A percentile compares a stretch with the other conserved stretches of the same genome.
These are phyloP conservation scores for Didymella pomorum DNA, from an alignment of 2,329 filamentous ascomycete species.

Conservation along the genomic window DNA sequence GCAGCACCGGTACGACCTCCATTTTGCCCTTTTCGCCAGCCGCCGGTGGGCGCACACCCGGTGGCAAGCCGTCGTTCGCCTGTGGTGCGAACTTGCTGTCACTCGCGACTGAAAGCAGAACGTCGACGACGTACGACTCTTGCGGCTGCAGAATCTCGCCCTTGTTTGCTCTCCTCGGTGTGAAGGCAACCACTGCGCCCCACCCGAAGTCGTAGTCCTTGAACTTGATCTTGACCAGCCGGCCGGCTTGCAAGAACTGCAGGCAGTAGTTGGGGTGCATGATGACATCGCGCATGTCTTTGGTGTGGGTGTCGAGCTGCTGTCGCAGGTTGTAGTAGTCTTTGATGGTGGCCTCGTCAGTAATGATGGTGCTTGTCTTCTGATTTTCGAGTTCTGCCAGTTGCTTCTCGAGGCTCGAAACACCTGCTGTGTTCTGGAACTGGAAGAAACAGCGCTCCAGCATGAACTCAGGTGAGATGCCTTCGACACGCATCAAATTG, in stretches of 20 bases:
- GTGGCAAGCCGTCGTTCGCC: slow-evolving; percentile 71
- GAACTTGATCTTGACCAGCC: slow-evolving; percentile 85
- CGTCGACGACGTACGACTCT: slow-evolving; percentile 82
- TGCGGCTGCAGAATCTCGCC: slow-evolving; percentile 74
- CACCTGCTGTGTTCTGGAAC: slow-evolving; percentile 93
- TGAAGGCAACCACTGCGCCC: slow-evolving; percentile 85
- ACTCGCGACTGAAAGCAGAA: slow-evolving; percentile 72
- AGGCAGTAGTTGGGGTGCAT: slow-evolving; percentile 89
- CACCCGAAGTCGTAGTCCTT: slow-evolving; percentile 86
- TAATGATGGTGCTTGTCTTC: slow-evolving; percentile 75
- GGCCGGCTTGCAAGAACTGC: slow-evolving; percentile 85
- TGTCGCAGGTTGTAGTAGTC: slow-evolving; percentile 93
- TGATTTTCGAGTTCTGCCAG: slow-evolving; percentile 80
- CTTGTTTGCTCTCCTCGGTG: slow-evolving; percentile 70
- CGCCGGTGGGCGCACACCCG: slow-evolving; percentile 66
- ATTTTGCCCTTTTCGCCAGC: slow-evolving; percentile 73
- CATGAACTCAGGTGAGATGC: slow-evolving; percentile 99
- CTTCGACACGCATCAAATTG: slow-evolving; percentile 95
- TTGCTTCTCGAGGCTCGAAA: slow-evolving; percentile 83
- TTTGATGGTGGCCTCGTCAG: slow-evolving; percentile 86
- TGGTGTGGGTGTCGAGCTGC: slow-evolving; percentile 81
- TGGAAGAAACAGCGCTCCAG: slow-evolving; percentile 98
- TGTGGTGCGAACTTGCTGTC: slow-evolving; percentile 62
- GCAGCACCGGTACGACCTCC: slow-evolving; percentile 84
- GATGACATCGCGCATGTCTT: slow-evolving; percentile 90